Conservation (phyloP, 352 stramenopile genomes). For the Phytophthora tentaculata region DNA sequence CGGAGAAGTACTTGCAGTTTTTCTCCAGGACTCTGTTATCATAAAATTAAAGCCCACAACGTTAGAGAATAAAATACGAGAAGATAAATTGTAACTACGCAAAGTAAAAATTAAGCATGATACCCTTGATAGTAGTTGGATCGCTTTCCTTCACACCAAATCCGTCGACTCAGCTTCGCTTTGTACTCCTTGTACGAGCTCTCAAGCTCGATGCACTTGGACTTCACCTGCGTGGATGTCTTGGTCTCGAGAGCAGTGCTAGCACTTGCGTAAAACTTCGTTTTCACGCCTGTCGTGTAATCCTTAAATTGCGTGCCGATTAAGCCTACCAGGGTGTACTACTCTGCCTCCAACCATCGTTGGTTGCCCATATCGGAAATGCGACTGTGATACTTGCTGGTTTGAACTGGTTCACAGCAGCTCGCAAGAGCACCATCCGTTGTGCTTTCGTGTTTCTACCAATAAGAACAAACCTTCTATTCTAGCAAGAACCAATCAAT, state of each 20-base stretch:
- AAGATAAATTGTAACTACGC: too few relatives aligned
- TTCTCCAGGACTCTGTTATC: too few relatives aligned
- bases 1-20: too few relatives aligned
- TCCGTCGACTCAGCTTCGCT: neutral
- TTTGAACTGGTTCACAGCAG: neutral
- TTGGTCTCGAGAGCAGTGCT: neutral
- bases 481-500: too few relatives aligned
- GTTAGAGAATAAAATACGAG: too few relatives aligned
- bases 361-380: too few relatives aligned
- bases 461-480: neutral
- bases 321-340: neutral
- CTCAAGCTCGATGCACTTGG: neutral
- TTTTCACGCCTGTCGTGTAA: neutral
- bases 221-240: neutral
- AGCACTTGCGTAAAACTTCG: neutral
- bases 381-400: too few relatives aligned
- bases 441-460: neutral
- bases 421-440: neutral
- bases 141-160: too few relatives aligned
- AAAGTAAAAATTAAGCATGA: too few relatives aligned
- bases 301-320: neutral
- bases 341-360: neutral
- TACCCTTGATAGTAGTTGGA: too few relatives aligned
- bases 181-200: slow-evolving; percentile 1
- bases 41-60: too few relatives aligned